These are phyloP conservation scores for Crepidotus sp. DNA, from an alignment of 1,284 basidiomycete genomes.

Conservation along the genomic window DNA sequence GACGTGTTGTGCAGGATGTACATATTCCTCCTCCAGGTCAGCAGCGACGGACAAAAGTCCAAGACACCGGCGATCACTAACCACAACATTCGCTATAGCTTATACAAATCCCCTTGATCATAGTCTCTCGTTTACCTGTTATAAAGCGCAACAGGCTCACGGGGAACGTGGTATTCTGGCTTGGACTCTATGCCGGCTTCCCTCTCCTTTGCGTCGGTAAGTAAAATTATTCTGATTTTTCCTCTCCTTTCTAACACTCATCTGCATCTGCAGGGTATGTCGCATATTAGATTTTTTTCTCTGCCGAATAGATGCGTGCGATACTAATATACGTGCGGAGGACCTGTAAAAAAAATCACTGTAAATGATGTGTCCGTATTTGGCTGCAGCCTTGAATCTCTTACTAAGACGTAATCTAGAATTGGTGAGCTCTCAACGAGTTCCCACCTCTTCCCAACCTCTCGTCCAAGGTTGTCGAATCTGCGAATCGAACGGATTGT, in stretches of 20 bases:
- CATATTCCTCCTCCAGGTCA: constrained; percentile 47
- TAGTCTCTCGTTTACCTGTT: constrained; percentile 65
- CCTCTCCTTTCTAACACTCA: not conserved
- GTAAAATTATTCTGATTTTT: not conserved
- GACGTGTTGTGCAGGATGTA: constrained; percentile 47
- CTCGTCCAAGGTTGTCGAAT: not conserved
- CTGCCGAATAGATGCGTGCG: not conserved
- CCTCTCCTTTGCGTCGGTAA: constrained; percentile 77
- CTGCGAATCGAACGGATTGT: not conserved
- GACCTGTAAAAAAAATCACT: no score
- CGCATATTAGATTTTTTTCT: constrained; percentile 9
- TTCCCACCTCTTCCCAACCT: not conserved
- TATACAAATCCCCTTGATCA: constrained; percentile 87
- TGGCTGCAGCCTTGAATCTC: constrained; percentile 4
- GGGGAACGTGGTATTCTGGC: constrained; percentile 87
- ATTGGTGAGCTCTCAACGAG: not conserved
- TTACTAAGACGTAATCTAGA: not conserved
- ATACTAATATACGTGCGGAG: not conserved
- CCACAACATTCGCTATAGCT: constrained; percentile 40
- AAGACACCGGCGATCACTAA: not conserved
- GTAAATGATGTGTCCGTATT: constrained; percentile 2
- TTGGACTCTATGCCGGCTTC: constrained; percentile 85
- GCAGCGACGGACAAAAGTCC: not conserved
- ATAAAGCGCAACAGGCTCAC: constrained; percentile 75
- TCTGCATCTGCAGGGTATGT: constrained; percentile 10